A percentile compares a stretch with the other conserved stretches of the same genome.
Evolutionary conservation across 768 basidiomycete genomes (phyloP).

Genomic region (Nidularia sp.): DNA sequence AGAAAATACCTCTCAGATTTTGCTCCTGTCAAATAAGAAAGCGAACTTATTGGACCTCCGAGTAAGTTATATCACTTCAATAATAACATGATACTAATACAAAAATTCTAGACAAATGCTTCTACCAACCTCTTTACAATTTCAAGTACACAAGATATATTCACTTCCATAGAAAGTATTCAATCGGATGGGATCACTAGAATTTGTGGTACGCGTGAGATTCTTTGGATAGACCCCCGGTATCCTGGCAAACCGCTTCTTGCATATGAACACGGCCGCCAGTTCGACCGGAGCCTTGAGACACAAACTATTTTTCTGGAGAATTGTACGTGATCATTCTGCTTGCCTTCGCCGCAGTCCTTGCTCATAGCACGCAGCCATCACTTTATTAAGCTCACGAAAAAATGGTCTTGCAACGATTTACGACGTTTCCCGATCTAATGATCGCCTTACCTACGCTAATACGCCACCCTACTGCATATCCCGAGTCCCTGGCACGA

Average conservation of each 20-base stretch:
- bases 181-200: constrained; percentile 40
- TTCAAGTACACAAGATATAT: constrained; percentile 24
- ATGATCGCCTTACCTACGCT: constrained; percentile 38
- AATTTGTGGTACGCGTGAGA: constrained; percentile 54
- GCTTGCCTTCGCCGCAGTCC: not conserved
- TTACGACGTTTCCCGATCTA: constrained; percentile 53
- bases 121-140: constrained; percentile 28
- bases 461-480: constrained; percentile 41
- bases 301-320: constrained; percentile 30
- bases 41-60: constrained; percentile 51
- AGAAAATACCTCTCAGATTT: constrained; percentile 26
- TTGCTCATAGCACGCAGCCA: constrained; percentile 25
- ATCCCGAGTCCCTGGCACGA: constrained; percentile 18
- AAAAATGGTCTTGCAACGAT: constrained; percentile 55
- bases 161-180: constrained; percentile 53
- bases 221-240: constrained; percentile 71
- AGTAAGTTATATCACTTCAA: constrained; percentile 29
- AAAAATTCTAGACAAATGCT: not conserved
- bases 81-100: not conserved
- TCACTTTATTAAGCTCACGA: constrained; percentile 58
- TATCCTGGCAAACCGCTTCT: constrained; percentile 54
- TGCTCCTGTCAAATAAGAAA: constrained; percentile 41
- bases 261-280: constrained; percentile 56
- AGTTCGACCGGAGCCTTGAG: constrained; percentile 55
- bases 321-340: constrained; percentile 24